phyloP scores from a whole-genome alignment of 306 rosid genomes.

The Calophaca sinica region DNA sequence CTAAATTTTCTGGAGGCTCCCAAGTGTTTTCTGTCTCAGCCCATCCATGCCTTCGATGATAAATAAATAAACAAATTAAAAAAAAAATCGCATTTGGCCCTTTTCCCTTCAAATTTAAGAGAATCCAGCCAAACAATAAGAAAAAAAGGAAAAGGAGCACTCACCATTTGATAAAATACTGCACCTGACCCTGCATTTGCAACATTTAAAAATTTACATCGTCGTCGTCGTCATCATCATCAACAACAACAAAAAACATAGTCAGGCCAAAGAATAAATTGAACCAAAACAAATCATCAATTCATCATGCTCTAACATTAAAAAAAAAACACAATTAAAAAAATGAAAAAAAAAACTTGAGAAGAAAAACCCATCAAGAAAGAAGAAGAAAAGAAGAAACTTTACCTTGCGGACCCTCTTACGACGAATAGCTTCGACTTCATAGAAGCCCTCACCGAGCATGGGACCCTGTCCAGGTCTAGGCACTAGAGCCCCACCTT shows the following conservation, averaged over 20 bases:
- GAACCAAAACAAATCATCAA: neutral
- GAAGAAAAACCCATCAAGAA: too few species aligned
- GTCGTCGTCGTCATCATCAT: neutral
- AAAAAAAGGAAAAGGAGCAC: slow-evolving; percentile 42
- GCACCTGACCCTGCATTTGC: slow-evolving; percentile 71
- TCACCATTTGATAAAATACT: slow-evolving; percentile 91
- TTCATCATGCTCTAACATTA: neutral
- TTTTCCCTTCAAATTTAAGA: slow-evolving; percentile 6
- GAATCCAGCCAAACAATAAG: slow-evolving; percentile 2
- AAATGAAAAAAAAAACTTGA: too few species aligned
- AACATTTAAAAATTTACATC: slow-evolving; percentile 24
- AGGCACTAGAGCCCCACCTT: slow-evolving; percentile 47
- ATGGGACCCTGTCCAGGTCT: slow-evolving; percentile 48
- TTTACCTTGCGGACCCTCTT: slow-evolving; percentile 72
- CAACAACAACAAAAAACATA: neutral
- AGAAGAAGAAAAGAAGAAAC: neutral
- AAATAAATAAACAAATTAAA: slow-evolving; percentile 25
- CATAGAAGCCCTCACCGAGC: slow-evolving; percentile 74
- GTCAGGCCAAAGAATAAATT: slow-evolving; percentile 40
- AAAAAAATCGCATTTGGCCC: slow-evolving; percentile 1
- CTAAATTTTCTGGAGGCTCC: slow-evolving; percentile 93
- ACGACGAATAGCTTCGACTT: slow-evolving; percentile 83
- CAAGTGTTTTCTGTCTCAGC: slow-evolving; percentile 90
- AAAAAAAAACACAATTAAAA: neutral
- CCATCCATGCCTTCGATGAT: slow-evolving; percentile 77